Percentiles rank a stretch among this genome's conserved stretches.
Evolutionary conservation across 352 stramenopile genomes (phyloP).

Genomic region (Pythium volutum): DNA sequence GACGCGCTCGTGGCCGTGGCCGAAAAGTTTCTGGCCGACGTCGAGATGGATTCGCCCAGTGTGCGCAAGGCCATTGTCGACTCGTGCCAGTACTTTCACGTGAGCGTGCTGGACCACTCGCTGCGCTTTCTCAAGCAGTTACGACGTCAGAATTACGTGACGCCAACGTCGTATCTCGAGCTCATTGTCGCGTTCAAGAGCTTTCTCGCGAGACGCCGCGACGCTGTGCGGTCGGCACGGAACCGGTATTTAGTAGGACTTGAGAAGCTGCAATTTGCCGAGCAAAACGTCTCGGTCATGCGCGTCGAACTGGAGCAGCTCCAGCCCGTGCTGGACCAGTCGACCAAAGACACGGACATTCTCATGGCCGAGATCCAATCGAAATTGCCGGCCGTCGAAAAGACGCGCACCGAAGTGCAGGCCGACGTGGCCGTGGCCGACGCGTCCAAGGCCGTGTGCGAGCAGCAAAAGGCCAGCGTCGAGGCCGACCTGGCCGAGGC

Average conservation of each 20-base stretch:
- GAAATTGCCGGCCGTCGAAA: slow-evolving; percentile 89
- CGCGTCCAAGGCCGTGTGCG: slow-evolving; percentile 86
- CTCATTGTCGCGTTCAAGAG: slow-evolving; percentile 94
- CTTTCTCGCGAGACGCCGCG: slow-evolving; percentile 77
- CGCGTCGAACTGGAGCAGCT: slow-evolving; percentile 93
- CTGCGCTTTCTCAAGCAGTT: slow-evolving; percentile 79
- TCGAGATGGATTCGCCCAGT: slow-evolving; percentile 82
- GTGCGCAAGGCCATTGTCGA: slow-evolving; percentile 85
- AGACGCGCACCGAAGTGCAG: slow-evolving; percentile 76
- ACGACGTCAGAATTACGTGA: slow-evolving; percentile 94
- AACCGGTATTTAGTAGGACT: slow-evolving; percentile 90
- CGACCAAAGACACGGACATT: slow-evolving; percentile 90
- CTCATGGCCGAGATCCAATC: slow-evolving; percentile 93
- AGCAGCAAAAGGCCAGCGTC: slow-evolving; percentile 85
- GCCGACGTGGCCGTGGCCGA: slow-evolving; percentile 76
- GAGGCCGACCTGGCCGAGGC: slow-evolving; percentile 91
- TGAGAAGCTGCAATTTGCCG: slow-evolving; percentile 93
- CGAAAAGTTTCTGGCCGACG: slow-evolving; percentile 89
- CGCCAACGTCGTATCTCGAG: slow-evolving; percentile 94
- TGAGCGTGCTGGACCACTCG: slow-evolving; percentile 85
- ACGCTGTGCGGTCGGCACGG: slow-evolving; percentile 78
- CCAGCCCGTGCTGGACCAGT: slow-evolving; percentile 91
- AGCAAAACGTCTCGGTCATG: slow-evolving; percentile 93
- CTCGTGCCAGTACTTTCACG: slow-evolving; percentile 93
- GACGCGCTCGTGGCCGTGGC: slow-evolving; percentile 93